These are phyloP conservation scores for Cucurbita maxima DNA, from an alignment of 306 rosid genomes.

Conservation along the genomic window DNA sequence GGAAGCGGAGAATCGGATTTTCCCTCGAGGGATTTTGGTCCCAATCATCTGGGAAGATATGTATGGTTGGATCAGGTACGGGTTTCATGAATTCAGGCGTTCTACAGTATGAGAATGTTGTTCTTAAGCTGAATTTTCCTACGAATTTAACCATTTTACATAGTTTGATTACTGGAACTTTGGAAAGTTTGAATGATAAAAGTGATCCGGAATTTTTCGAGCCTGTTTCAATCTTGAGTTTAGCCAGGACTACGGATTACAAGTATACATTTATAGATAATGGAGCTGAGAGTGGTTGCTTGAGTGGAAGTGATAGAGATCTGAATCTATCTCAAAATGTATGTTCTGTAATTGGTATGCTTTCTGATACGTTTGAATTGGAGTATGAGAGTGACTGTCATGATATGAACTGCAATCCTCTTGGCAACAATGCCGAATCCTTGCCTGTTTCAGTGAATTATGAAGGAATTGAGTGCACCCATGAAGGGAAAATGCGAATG, in stretches of 20 bases:
- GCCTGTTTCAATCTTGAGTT: slow-evolving; percentile 39
- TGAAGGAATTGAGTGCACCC: slow-evolving; percentile 23
- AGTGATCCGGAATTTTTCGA: slow-evolving; percentile 20
- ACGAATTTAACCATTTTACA: slow-evolving; percentile 15
- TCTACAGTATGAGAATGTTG: slow-evolving; percentile 14
- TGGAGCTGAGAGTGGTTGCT: slow-evolving; percentile 25
- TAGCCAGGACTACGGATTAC: slow-evolving; percentile 27
- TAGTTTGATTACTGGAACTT: slow-evolving; percentile 49
- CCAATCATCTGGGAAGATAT: slow-evolving; percentile 46
- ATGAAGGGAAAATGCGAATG: slow-evolving; percentile 39
- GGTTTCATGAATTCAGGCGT: slow-evolving; percentile 6
- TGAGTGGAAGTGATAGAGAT: slow-evolving; percentile 16
- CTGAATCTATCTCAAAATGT: slow-evolving; percentile 19
- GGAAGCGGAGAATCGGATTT: slow-evolving; percentile 13
- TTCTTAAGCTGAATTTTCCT: slow-evolving; percentile 59
- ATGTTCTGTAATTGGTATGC: slow-evolving; percentile 23
- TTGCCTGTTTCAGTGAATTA: slow-evolving; percentile 33
- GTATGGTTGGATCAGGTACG: slow-evolving; percentile 51
- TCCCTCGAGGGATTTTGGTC: slow-evolving; percentile 47
- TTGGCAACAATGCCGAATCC: slow-evolving; percentile 26
- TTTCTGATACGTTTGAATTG: slow-evolving; percentile 28
- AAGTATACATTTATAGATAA: slow-evolving; percentile 26
- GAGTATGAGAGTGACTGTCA: slow-evolving; percentile 41
- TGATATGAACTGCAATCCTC: slow-evolving; percentile 35
- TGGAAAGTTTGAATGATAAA: slow-evolving; percentile 42